Percentiles rank a stretch among this genome's conserved stretches.
Evolutionary conservation across 176 grass and related monocot genomes (phyloP).

Genomic region (Phyllostachys edulis): DNA sequence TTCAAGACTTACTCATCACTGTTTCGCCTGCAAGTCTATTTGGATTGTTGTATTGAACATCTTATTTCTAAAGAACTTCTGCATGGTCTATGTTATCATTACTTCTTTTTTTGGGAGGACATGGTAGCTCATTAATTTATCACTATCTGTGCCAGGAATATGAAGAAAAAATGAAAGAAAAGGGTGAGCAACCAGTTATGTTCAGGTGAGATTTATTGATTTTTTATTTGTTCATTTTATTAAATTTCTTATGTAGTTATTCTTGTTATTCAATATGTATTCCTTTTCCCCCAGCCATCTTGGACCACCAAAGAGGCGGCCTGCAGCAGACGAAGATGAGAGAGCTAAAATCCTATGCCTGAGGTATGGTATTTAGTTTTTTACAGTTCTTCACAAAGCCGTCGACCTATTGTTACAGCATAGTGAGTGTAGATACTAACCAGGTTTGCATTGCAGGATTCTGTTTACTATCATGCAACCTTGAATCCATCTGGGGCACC

Average conservation of each 20-base stretch:
- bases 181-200: conserved; percentile 95
- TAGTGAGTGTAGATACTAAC: conserved; percentile 35
- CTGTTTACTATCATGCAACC: conserved; percentile 87
- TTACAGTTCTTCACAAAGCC: not conserved
- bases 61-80: conserved; percentile 10
- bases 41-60: conserved; percentile 30
- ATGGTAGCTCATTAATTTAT: conserved; percentile 23
- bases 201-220: conserved; percentile 66
- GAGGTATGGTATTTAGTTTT: conserved; percentile 57
- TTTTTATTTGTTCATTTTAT: conserved; percentile 35
- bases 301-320: conserved; percentile 69
- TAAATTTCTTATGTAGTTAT: conserved; percentile 25
- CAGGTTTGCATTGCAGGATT: conserved; percentile 54
- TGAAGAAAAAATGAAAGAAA: conserved; percentile 94
- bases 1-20: not conserved
- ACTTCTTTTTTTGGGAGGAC: not conserved
- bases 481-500: conserved; percentile 89
- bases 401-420: not conserved
- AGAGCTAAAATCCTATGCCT: conserved; percentile 68
- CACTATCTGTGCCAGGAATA: conserved; percentile 69
- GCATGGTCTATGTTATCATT: not conserved
- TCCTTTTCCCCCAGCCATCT: conserved; percentile 64
- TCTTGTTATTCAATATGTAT: conserved; percentile 19
- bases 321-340: conserved; percentile 81
- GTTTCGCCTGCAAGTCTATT: not conserved